A percentile compares a stretch with the other conserved stretches of the same genome.
phyloP scores from a whole-genome alignment of 306 rosid genomes.

The Geum urbanum region DNA sequence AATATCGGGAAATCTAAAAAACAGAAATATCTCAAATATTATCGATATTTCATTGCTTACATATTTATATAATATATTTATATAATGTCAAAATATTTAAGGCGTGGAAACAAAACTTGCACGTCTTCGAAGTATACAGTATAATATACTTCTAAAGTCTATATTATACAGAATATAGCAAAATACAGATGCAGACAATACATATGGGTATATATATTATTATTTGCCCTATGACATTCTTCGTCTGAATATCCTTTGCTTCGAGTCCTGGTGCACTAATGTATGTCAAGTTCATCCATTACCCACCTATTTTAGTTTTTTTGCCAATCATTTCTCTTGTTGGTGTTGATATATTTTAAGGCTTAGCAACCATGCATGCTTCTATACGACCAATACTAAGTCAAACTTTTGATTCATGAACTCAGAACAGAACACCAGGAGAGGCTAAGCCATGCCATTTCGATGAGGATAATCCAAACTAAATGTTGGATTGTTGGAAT shows the following conservation, averaged over 20 bases:
- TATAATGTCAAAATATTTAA: neutral
- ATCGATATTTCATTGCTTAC: too few species aligned
- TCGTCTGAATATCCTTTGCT: neutral
- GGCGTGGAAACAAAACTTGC: neutral
- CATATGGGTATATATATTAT: too few species aligned
- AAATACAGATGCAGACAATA: too few species aligned
- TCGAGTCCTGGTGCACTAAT: neutral
- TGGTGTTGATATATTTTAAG: neutral
- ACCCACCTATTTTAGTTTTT: neutral
- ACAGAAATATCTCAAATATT: too few species aligned
- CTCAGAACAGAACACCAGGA: neutral
- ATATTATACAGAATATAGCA: neutral
- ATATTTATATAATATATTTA: too few species aligned
- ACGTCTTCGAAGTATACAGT: neutral
- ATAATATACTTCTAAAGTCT: neutral
- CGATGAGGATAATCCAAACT: neutral
- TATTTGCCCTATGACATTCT: neutral
- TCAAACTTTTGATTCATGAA: constrained; percentile 5
- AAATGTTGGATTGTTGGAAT: neutral
- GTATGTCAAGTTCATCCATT: neutral
- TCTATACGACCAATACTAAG: neutral
- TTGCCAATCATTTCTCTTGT: neutral
- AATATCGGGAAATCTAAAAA: too few species aligned
- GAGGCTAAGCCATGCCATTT: neutral
- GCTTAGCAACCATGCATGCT: neutral